phyloP scores from a whole-genome alignment of 257 asterid species.

The Solanum bulbocastanum region DNA sequence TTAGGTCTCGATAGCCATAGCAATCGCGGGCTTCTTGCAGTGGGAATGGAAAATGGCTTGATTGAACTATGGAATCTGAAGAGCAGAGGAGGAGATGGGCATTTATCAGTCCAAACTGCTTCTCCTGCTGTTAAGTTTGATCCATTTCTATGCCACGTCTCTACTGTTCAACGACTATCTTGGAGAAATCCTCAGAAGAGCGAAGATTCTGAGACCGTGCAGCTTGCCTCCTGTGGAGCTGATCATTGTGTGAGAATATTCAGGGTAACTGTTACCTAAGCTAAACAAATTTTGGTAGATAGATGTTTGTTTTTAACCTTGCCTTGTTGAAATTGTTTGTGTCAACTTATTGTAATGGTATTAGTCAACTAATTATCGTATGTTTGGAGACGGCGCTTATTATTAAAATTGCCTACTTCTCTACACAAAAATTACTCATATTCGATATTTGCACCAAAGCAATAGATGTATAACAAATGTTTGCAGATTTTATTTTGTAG shows the following conservation, averaged over 20 bases:
- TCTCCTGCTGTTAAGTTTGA: constrained; percentile 44
- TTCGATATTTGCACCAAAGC: neutral
- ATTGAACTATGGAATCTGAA: constrained; percentile 68
- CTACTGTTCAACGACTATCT: constrained; percentile 57
- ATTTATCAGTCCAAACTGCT: constrained; percentile 16
- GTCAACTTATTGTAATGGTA: neutral
- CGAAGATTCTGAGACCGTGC: constrained; percentile 26
- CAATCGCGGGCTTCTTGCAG: constrained; percentile 61
- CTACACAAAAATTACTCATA: neutral
- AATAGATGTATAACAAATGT: neutral
- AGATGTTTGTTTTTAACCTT: neutral
- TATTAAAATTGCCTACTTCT: neutral
- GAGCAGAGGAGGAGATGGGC: constrained; percentile 9
- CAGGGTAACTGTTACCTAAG: constrained; percentile 17
- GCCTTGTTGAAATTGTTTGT: neutral
- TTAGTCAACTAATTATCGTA: neutral
- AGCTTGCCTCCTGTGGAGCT: constrained; percentile 88
- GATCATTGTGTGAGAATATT: constrained; percentile 88
- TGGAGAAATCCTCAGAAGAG: constrained; percentile 45
- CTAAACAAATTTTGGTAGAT: neutral
- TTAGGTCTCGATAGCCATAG: constrained; percentile 35
- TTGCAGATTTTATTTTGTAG: neutral
- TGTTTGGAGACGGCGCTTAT: neutral
- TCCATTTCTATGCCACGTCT: constrained; percentile 68
- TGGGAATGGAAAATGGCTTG: constrained; percentile 86